Base-by-base conservation (phyloP, 805 yeast genomes). In the Blastobotrys chiropterorum region DNA sequence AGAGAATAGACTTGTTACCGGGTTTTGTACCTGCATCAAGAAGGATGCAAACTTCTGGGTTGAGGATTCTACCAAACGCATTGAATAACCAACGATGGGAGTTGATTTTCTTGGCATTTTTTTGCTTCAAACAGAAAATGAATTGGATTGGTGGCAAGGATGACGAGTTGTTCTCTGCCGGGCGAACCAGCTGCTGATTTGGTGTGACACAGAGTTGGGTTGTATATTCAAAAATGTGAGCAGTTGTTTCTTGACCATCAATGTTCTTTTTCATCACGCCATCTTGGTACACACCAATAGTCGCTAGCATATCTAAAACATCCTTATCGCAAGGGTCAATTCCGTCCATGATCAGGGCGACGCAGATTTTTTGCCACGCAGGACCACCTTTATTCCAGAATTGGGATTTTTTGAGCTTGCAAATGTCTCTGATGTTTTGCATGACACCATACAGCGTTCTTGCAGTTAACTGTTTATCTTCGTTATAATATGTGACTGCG, bases 61-160 rank as follows among this genome's bases (percentile, higher is more conserved):
- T 70, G 53, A 81, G 70, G 17, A 78, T 75, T 55, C 75, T 77
- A 45, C 83, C 78, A 51, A 81, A 71, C 1, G 84, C 86, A 62
- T 81, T 82, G 70, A 81, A 81, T 59, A 83, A 78, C 86, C 86
- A 81, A 55, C 86, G 69, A 62, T 81, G 86, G 21, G 84, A 79
- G 65, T 81, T 81, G 65, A 81, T 81, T 57, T 81, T 81, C 66
- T 81, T 81, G 21, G 83, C 75, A 65, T 81, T 81, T 55, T 76
- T 69, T 64, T 81, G 86, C 66, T 81, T 81, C 57, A 81, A 68
- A 53, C 85, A 80, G 57, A 81, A 76, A 42, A 82, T 67, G 66
- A 81, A 67, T 64, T 81, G 86, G 30, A 81, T 80, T 0, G 86
- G 86, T 14, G 81, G 81, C 53, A 81, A 72, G 20, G 69, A 64